These are phyloP conservation scores for Globisporangium acanthophoron DNA, from an alignment of 352 stramenopile genomes.

Conservation along the genomic window DNA sequence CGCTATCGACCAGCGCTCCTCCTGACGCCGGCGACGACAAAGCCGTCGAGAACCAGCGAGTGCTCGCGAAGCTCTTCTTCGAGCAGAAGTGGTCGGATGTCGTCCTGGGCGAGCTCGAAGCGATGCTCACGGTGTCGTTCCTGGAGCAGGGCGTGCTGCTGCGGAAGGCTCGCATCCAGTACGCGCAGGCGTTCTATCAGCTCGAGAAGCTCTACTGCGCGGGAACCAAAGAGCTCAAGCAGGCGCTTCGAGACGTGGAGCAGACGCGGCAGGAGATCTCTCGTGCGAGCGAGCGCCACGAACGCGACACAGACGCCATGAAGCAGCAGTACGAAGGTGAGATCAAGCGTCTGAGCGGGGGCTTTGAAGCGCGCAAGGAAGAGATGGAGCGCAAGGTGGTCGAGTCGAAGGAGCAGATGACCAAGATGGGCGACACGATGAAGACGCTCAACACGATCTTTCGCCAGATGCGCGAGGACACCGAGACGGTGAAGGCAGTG, in stretches of 20 bases:
- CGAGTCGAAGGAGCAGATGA: constrained; percentile 76
- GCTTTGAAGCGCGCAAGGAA: constrained; percentile 43
- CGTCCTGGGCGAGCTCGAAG: constrained; percentile 78
- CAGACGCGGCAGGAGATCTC: constrained; percentile 29
- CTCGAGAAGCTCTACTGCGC: constrained; percentile 50
- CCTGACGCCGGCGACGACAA: neutral
- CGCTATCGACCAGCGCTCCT: neutral
- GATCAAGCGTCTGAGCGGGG: constrained; percentile 33
- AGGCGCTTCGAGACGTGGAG: constrained; percentile 32
- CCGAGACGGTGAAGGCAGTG: constrained; percentile 82
- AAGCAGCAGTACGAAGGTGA: constrained; percentile 47
- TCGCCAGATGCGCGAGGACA: constrained; percentile 90
- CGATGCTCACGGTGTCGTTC: constrained; percentile 85
- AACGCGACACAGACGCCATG: constrained; percentile 31
- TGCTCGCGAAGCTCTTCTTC: constrained; percentile 68
- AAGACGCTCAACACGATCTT: constrained; percentile 93
- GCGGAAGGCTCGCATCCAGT: constrained; percentile 71
- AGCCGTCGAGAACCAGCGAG: constrained; percentile 17
- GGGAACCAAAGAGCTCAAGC: constrained; percentile 27
- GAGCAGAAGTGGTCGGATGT: constrained; percentile 91
- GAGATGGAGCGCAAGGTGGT: constrained; percentile 68
- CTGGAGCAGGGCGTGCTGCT: constrained; percentile 84
- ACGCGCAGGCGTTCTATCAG: constrained; percentile 73
- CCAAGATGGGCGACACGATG: constrained; percentile 91
- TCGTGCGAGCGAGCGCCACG: constrained; percentile 26